Base-by-base conservation (phyloP, 2,329 filamentous ascomycete genomes). In the Nigrospora oryzae region DNA sequence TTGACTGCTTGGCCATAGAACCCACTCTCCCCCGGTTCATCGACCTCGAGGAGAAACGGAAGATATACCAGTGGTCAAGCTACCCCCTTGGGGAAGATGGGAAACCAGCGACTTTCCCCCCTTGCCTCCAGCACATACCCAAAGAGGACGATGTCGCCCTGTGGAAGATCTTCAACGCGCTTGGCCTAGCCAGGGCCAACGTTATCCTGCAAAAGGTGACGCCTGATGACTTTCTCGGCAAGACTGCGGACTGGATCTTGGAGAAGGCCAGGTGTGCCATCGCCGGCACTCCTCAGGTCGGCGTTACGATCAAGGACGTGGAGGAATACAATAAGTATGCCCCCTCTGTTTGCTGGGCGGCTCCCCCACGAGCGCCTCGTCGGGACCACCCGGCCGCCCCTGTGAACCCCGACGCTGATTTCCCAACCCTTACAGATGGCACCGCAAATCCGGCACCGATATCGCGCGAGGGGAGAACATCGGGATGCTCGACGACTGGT, bases 401-500 rank as follows among this genome's bases (percentile, higher is more conserved):
- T 6, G 23, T 7, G 5, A 28, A 10, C 23, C 10, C 23, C 23
- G 5, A 28, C 2, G 23, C 7, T 28, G 23, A 36, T n/a, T 19
- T 36, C 12, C 32, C 35, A 2, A 35, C 13, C 14, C 2, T 34
- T 6, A 36, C 28, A 42, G 40, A 34, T 42, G 33, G 32, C 44
- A 46, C 17, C 44, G 44, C 16, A 46, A 42, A 32, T 46, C 44
- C 10, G 44, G 44, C 8, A 46, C 44, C 28, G 44, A 46, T 11
- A 46, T 46, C 35, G 36, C 39, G 14, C 39, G 44, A 38, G 44
- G 44, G 16, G 44, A 46, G 28, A 46, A 46, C 19, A 38, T 46
- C 17, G 44, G 44, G 5, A 23, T 38, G 17, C 19, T 46, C 11
- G 36, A 38, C 28, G 65, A 71, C 46, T 72, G 67, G 67, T 71